Evolutionary conservation across 1,139 yeast genomes (phyloP), one percentile per base, ranked within the genome.

Genomic region (Suhomyces bolitotheri): DNA sequence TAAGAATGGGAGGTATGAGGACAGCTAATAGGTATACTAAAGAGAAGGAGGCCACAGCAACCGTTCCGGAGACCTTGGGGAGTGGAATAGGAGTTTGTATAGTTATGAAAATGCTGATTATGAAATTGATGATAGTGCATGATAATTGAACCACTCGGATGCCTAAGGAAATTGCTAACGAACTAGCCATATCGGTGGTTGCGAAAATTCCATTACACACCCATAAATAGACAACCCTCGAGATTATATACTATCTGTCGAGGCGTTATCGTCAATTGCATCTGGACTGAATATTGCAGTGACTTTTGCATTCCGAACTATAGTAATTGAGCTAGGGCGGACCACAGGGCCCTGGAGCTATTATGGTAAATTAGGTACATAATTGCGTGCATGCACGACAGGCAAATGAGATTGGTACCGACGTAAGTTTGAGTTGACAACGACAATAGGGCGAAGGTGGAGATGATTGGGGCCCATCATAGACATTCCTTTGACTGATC

Each of bases 81-180:
- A 25, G 33, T 14, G 13, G 17, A 3, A 26, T 13, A 8, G 40
- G 34, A 3, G 40, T 17, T 11, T 29, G 23, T 14, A 27, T 17
- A 2, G 16, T 19, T 13, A 32, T 20, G 9, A 25, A 25, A n/a
- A 29, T 24, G 30, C 39, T 29, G 21, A 37, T 17, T 3, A 34
- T 39, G 26, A 41, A 29, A 20, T 41, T 27, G n/a, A 41, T 42
- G 17, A 30, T 26, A 3, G 39, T 29, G 20, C 41, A 27, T 4
- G 36, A 16, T 10, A 44, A 25, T 21, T 44, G 47, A 14, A 33
- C 25, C 7, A 28, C 16, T 16, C 46, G 36, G n/a, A 43, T 26
- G 2, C 24, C 12, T 11, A 43, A 16, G 7, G 47, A 39, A 13
- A 33, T 29, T n/a, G 36, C 32, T 31, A 32, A 25, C 5, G 40